Evolutionary conservation across 2,329 filamentous ascomycete species (phyloP).

Genomic region (Alternaria postmessia): DNA sequence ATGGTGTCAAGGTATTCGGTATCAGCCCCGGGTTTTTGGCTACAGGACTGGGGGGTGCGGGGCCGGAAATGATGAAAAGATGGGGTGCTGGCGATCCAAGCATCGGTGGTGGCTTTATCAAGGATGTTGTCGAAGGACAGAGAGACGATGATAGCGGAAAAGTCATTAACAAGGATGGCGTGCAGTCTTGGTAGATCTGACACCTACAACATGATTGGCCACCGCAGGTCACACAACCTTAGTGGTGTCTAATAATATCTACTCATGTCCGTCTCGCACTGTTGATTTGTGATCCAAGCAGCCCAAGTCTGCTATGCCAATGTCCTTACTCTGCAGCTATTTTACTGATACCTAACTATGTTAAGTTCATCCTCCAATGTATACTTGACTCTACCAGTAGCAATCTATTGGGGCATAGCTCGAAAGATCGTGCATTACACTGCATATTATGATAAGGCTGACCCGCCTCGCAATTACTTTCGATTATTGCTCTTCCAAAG

Average conservation of each 20-base stretch:
- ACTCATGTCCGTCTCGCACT: neutral
- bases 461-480: neutral
- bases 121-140: slow-evolving; percentile 52
- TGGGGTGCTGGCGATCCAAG: slow-evolving; percentile 51
- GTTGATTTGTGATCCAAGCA: neutral
- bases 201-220: neutral
- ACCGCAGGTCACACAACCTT: neutral
- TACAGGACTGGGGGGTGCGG: slow-evolving; percentile 52
- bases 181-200: slow-evolving; percentile 49
- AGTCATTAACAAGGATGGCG: slow-evolving; percentile 45
- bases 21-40: slow-evolving; percentile 59
- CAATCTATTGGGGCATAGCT: neutral
- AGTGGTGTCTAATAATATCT: neutral
- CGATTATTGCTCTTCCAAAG: neutral
- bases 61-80: slow-evolving; percentile 44
- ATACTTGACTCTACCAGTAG: neutral
- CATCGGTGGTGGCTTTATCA: slow-evolving; percentile 50
- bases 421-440: neutral
- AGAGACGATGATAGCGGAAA: slow-evolving; percentile 51
- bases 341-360: neutral
- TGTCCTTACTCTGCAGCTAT: neutral
- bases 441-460: neutral
- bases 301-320: neutral
- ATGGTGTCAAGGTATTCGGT: slow-evolving; percentile 57
- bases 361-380: neutral